These are phyloP conservation scores for Ocimum tenuiflorum DNA, from an alignment of 257 asterid species.

Conservation along the genomic window DNA sequence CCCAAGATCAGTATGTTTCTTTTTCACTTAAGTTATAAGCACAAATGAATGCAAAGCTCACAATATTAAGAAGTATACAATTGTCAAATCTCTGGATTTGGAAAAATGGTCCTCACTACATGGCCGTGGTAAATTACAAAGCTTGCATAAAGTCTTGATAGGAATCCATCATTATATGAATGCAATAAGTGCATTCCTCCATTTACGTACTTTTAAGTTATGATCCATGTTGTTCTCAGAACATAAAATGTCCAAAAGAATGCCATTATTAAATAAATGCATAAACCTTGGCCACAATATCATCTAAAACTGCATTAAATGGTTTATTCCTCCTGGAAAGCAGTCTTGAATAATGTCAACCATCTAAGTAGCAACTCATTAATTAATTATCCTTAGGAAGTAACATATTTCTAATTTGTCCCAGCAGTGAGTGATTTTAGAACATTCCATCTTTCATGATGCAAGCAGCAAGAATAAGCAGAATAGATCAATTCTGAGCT, in stretches of 20 bases:
- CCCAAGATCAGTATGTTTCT: neutral
- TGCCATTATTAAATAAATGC: neutral
- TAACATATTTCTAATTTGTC: neutral
- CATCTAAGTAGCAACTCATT: neutral
- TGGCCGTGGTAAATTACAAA: neutral
- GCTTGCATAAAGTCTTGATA: neutral
- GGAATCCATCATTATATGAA: neutral
- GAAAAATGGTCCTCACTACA: neutral
- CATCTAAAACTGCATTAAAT: neutral
- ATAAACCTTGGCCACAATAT: neutral
- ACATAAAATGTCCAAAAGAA: neutral
- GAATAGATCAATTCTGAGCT: no score
- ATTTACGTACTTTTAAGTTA: neutral
- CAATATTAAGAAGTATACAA: neutral
- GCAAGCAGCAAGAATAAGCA: no score
- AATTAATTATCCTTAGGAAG: neutral
- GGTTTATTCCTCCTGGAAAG: neutral
- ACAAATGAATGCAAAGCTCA: neutral
- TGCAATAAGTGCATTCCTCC: no score
- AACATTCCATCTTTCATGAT: no score
- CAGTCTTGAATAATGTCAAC: neutral
- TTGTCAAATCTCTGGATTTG: neutral
- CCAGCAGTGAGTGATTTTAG: neutral
- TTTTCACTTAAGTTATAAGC: neutral
- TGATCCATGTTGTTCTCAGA: neutral